Evolutionary conservation across 202 grass and related monocot genomes (phyloP).

Genomic region (Miscanthus sacchariflorus): DNA sequence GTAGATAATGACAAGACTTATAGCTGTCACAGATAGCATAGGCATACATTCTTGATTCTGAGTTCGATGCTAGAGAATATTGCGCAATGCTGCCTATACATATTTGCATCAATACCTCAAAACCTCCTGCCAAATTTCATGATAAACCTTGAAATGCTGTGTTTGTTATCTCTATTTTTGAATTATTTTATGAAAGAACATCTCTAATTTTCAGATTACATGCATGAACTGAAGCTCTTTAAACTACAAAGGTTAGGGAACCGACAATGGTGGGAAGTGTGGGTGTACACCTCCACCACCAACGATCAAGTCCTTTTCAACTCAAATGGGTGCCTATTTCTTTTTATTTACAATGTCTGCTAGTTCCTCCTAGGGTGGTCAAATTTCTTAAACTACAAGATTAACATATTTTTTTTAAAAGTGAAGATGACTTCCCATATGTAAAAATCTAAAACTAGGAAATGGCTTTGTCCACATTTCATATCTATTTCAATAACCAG

Average conservation of each 20-base stretch:
- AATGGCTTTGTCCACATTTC: neutral
- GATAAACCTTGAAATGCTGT: neutral
- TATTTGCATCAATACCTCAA: neutral
- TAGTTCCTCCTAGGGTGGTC: neutral
- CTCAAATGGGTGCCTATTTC: neutral
- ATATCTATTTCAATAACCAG: neutral
- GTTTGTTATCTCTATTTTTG: neutral
- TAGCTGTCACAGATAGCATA: neutral
- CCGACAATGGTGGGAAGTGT: neutral
- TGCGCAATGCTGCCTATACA: neutral
- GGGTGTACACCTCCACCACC: neutral
- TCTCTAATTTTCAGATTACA: slow-evolving; percentile 1
- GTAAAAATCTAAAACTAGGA: neutral
- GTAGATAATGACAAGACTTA: too few species aligned
- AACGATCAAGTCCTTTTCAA: neutral
- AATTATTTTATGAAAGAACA: neutral
- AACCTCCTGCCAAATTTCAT: neutral
- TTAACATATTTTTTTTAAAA: neutral
- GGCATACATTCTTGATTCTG: slow-evolving; percentile 2
- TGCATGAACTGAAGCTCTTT: neutral
- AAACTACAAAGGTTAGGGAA: neutral
- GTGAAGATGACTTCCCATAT: neutral
- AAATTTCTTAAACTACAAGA: neutral
- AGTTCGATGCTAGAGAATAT: neutral
- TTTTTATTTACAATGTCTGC: neutral